Base-by-base conservation (phyloP, 139 green algal genomes). In the Microglena sp. region DNA sequence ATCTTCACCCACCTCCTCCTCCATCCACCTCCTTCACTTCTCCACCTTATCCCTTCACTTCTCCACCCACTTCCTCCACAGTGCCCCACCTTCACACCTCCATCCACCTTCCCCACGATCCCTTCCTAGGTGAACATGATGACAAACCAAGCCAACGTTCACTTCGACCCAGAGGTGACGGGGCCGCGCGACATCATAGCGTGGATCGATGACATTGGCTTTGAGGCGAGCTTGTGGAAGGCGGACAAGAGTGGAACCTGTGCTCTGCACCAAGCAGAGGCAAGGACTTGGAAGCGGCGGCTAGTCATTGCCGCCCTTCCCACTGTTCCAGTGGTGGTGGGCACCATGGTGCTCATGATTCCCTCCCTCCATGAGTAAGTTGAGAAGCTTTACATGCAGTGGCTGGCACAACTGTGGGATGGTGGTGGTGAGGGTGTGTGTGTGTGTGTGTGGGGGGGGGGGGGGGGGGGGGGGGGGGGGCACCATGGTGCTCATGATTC, bases 131-230 rank as follows among this genome's bases (percentile, higher is more conserved):
- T 50, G 11, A 50, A 50, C 15, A 11, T 50, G 15, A 24, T 50
- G 40, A 50, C 15, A 15, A 15, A n/a, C 50, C 50, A 31, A 27
- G 15, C 50, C 15, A 6, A 11, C 28, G 50, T 59, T 6, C 11
- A 31, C 15, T 59, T 31, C 43, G 18, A n/a, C 24, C 56, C 30
- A 45, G 29, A 36, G 15, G 56, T 28, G 24, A 28, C 70, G 1
- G 89, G 89, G 0, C 84, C 90, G 0, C 70, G 90, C 0, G 66
- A 82, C 31, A 53, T 96, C 1, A 70, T 96, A 7, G 73, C 72
- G 30, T 78, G 80, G 0, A 66, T 96, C 18, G 72, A 83, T 29
- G 77, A 82, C 1, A 71, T 62, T 1, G 88, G 77, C 22, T 84
- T 71, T 75, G 70, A 73, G 3, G 72, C 62, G 7, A 58, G 36